Conservation (phyloP, 2,329 filamentous ascomycete genomes). For the Macrophomina tecta region DNA sequence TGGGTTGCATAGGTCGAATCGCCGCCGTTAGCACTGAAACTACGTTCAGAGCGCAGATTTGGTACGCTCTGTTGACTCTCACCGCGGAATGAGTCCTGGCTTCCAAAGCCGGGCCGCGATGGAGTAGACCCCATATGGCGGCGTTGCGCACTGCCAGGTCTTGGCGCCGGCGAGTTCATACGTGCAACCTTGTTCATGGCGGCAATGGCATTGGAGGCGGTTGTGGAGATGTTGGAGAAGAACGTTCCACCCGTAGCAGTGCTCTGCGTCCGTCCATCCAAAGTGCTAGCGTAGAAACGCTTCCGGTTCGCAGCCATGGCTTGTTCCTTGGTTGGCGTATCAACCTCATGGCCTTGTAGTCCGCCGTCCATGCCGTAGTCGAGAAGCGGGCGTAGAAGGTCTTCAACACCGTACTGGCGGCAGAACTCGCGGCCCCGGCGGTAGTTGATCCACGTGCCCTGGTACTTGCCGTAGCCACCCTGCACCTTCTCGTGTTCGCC, state of each 20-base stretch:
- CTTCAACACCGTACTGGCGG: constrained; percentile 76
- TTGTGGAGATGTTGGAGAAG: constrained; percentile 95
- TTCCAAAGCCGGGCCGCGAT: constrained; percentile 68
- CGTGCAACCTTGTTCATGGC: constrained; percentile 92
- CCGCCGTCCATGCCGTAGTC: constrained; percentile 78
- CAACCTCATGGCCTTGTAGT: constrained; percentile 74
- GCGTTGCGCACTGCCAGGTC: constrained; percentile 66
- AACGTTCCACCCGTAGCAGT: constrained; percentile 78
- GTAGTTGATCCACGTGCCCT: constrained; percentile 98
- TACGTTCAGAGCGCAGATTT: constrained; percentile 75
- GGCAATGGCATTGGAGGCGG: constrained; percentile 89
- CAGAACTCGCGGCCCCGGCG: constrained; percentile 92
- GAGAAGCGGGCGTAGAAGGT: constrained; percentile 73
- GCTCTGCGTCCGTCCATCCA: constrained; percentile 71
- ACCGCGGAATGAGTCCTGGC: constrained; percentile 69
- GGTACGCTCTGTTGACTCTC: constrained; percentile 82
- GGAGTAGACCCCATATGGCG: constrained; percentile 75
- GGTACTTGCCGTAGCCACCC: constrained; percentile 97
- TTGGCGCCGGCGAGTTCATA: constrained; percentile 83
- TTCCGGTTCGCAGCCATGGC: constrained; percentile 94
- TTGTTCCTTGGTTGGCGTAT: constrained; percentile 97
- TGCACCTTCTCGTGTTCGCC: constrained; percentile 99
- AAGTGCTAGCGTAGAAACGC: constrained; percentile 80
- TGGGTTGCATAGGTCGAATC: constrained; percentile 73
- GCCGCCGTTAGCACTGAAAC: constrained; percentile 64